These are phyloP conservation scores for Mycena filopes DNA, from an alignment of 768 basidiomycete species.

Conservation along the genomic window DNA sequence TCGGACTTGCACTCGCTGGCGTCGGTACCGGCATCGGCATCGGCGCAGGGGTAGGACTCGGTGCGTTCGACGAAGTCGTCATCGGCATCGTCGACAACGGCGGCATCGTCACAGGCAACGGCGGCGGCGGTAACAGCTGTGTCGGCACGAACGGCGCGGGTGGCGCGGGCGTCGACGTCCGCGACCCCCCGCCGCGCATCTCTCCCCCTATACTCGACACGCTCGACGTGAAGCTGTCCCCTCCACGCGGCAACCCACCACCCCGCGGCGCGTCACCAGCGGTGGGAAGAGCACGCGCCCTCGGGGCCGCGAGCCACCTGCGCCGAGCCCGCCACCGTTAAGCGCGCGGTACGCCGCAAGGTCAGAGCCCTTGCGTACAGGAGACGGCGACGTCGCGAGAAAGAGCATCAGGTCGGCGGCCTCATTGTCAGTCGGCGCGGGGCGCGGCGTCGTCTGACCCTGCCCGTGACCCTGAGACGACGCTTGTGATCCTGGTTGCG, in stretches of 20 bases:
- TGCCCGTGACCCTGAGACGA: neutral
- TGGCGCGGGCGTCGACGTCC: constrained; percentile 28
- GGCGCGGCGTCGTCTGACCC: constrained; percentile 52
- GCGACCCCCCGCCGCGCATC: constrained; percentile 35
- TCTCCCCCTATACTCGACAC: constrained; percentile 53
- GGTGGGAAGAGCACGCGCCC: constrained; percentile 78
- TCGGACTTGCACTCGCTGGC: constrained; percentile 13
- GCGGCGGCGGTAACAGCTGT: constrained; percentile 39
- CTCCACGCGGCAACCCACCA: constrained; percentile 42
- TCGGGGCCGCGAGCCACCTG: constrained; percentile 55
- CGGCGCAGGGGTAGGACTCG: too few relatives aligned
- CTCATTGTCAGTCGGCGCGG: constrained; percentile 78
- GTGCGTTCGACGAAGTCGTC: too few relatives aligned
- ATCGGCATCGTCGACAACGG: neutral
- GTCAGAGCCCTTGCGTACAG: constrained; percentile 74
- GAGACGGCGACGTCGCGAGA: constrained; percentile 87
- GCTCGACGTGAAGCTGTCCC: constrained; percentile 56
- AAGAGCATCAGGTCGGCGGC: constrained; percentile 89
- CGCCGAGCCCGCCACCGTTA: constrained; percentile 52
- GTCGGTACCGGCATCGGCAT: constrained; percentile 3
- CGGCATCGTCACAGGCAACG: constrained; percentile 33
- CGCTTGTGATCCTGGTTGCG: neutral
- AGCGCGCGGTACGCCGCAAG: constrained; percentile 66
- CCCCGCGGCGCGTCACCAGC: constrained; percentile 36
- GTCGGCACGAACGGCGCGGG: constrained; percentile 5